Evolutionary conservation across 257 asterid genomes (phyloP).

Genomic region (Mitragyna speciosa): DNA sequence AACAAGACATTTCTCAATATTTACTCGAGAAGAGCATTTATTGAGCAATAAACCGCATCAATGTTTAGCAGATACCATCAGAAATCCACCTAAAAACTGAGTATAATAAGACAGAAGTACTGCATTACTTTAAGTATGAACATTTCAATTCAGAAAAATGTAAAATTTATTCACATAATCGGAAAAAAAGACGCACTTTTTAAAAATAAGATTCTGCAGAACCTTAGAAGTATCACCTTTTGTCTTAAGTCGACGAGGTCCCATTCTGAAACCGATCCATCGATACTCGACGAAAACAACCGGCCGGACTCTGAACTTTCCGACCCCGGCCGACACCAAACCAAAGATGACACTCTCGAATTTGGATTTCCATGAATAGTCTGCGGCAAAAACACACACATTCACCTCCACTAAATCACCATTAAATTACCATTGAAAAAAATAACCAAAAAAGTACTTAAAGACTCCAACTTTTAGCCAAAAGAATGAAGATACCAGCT

Average conservation of each 20-base stretch:
- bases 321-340: conserved; percentile 80
- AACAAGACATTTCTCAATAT: no score
- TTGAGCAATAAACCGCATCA: neutral
- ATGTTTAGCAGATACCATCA: neutral
- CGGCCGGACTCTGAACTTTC: conserved; percentile 50
- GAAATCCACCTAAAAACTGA: neutral
- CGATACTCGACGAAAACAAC: conserved; percentile 77
- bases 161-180: neutral
- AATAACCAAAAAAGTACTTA: no score
- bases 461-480: neutral
- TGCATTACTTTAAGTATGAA: no score
- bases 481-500: conserved; percentile 52
- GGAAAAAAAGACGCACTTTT: neutral
- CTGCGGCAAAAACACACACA: conserved; percentile 38
- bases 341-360: conserved; percentile 78
- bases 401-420: conserved; percentile 14
- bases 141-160: neutral
- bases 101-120: no score
- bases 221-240: conserved; percentile 43
- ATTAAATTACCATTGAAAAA: neutral
- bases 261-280: conserved; percentile 91
- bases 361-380: conserved; percentile 86
- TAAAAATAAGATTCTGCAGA: neutral
- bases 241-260: conserved; percentile 73
- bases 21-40: neutral